Conservation (phyloP, 495 filamentous ascomycete genomes). For the Daldinia vernicosa region DNA sequence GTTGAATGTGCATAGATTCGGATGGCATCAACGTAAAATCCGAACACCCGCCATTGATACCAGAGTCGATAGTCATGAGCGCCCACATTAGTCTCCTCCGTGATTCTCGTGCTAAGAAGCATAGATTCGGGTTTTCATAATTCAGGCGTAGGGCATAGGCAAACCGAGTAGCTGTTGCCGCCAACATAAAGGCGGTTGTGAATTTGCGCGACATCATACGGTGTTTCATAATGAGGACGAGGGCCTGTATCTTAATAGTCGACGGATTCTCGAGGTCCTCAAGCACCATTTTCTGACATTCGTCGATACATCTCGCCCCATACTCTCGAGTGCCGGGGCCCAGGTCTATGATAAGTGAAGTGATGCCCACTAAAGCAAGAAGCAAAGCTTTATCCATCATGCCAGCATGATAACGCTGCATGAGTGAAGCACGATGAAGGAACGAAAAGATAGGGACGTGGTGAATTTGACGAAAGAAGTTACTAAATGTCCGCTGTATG, state of each 20-base stretch:
- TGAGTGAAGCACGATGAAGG: slow-evolving; percentile 60
- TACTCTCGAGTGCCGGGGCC: slow-evolving; percentile 54
- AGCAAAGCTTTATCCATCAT: slow-evolving; percentile 58
- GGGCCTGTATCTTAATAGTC: slow-evolving; percentile 57
- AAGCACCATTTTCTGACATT: slow-evolving; percentile 54
- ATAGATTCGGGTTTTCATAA: slow-evolving; percentile 57
- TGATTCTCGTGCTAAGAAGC: slow-evolving; percentile 60
- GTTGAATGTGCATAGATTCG: slow-evolving; percentile 55
- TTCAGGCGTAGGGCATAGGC: slow-evolving; percentile 59
- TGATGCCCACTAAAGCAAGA: slow-evolving; percentile 59
- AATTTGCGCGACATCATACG: slow-evolving; percentile 57
- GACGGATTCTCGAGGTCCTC: slow-evolving; percentile 57
- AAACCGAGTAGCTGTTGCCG: slow-evolving; percentile 57
- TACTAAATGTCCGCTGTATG: slow-evolving; percentile 54
- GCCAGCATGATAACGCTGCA: slow-evolving; percentile 61
- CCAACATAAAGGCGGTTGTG: slow-evolving; percentile 59
- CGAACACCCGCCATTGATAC: slow-evolving; percentile 54
- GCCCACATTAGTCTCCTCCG: slow-evolving; percentile 63
- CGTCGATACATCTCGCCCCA: slow-evolving; percentile 57
- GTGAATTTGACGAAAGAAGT: slow-evolving; percentile 61
- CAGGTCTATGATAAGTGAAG: slow-evolving; percentile 55
- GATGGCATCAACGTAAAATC: slow-evolving; percentile 58
- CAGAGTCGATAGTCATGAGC: slow-evolving; percentile 59
- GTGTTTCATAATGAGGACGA: slow-evolving; percentile 60
- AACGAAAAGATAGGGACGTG: slow-evolving; percentile 62